Percentiles rank a stretch among this genome's conserved stretches.
Evolutionary conservation across 768 basidiomycete genomes (phyloP).

Genomic region (Auriscalpium microsporum): DNA sequence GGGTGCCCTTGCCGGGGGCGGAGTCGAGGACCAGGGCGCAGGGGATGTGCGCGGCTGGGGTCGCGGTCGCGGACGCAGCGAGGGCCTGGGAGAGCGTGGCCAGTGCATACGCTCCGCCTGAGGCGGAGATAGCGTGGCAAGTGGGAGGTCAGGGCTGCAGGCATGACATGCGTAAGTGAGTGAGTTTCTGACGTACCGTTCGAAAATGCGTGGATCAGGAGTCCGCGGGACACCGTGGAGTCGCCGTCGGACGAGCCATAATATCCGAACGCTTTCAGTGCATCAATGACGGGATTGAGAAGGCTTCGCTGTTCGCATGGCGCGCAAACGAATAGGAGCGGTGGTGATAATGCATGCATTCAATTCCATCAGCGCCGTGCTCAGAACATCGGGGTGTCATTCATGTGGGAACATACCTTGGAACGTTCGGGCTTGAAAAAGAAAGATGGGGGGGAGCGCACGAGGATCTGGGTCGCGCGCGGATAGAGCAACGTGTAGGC

Average conservation of each 20-base stretch:
- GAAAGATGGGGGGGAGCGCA: constrained; percentile 1
- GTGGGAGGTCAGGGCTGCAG: not conserved
- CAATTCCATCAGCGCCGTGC: not conserved
- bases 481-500: constrained; percentile 11
- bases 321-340: not conserved
- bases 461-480: constrained; percentile 6
- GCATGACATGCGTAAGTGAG: not conserved
- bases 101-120: not conserved
- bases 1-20: constrained; percentile 2
- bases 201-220: constrained; percentile 10
- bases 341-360: not conserved
- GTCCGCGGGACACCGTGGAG: not conserved
- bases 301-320: not conserved
- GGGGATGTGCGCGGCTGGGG: not conserved
- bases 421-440: constrained; percentile 1
- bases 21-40: constrained; percentile 16
- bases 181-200: constrained; percentile 3
- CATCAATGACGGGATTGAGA: not conserved
- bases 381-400: not conserved
- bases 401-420: not conserved
- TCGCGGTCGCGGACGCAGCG: not conserved
- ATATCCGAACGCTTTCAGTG: not conserved
- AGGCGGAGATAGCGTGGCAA: not conserved
- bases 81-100: not conserved
- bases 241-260: not conserved